Base-by-base conservation (phyloP, 2,329 filamentous ascomycete genomes). In the Diaporthe amygdali region DNA sequence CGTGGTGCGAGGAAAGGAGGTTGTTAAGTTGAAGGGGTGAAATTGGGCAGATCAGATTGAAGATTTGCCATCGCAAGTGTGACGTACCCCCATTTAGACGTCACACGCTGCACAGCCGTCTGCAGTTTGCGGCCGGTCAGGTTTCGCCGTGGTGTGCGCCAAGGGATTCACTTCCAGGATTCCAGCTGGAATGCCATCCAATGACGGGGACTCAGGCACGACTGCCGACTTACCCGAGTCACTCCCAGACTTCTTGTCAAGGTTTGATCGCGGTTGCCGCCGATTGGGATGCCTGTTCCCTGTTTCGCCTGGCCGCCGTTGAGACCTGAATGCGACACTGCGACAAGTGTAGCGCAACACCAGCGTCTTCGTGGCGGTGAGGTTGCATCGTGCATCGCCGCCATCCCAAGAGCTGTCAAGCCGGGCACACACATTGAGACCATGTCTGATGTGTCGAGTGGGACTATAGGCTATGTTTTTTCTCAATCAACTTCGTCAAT, bases 81-180 rank as follows among this genome's bases (percentile, higher is more conserved):
- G 59, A 64, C 59, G 59, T 64, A 49, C 30, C 44, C 59, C 59
- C 59, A 27, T 20, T 49, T 12, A 30, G 9, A 15, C 41, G 59
- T 47, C 59, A 64, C n/a, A 49, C 59, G 27, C 25, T 34, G 30
- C 30, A 17, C 59, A 49, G 59, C 59, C 37, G 41, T 49, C 59
- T 30, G 30, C 59, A 49, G 44, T 64, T 3, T 49, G 41, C 41
- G 14, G 15, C 32, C 49, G 59, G 41, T n/a, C 30, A 64, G 44
- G 59, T 64, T 49, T 64, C 30, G 44, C 59, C 30, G 44, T 10
- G 41, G 44, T 37, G 59, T 37, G 44, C 44, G 59, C 59, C 44
- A 64, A 64, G 59, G 59, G 59, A 49, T 49, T 64, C 59, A 64
- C 59, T 64, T 49, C 59, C 59, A 64, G 59, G 59, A 64, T 64